Base-by-base conservation (phyloP, 768 basidiomycete genomes). In the Rhizopogon salebrosus region DNA sequence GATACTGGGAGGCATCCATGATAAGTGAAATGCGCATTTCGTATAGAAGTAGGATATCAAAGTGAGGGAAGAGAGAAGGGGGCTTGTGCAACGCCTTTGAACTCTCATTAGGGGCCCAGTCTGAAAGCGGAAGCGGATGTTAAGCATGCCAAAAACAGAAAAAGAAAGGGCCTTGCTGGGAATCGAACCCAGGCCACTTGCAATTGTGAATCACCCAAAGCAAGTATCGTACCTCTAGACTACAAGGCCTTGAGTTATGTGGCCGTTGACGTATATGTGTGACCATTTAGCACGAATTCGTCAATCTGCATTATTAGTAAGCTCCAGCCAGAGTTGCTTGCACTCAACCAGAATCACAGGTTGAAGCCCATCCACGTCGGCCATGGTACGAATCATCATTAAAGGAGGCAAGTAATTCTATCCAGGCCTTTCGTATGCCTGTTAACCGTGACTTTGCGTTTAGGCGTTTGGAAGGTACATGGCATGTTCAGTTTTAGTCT, bases 351-450 rank as follows among this genome's bases (percentile, higher is more conserved):
- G 31, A 16, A 22, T 45, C 13, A 20, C 20, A 11, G 9, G 38
- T 29, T 29, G 11, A 43, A 43, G 29, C 43, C 45, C 20, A 22
- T 46, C 45, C 31, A 23, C 18, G 26, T 23, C 43, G 29, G 23
- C 34, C 35, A 93, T 92, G 90, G 88, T 89, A 62, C 81, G 91
- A 67, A 92, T 91, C 31, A 92, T 93, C 66, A 92, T 92, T 69
- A 93, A 93, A 79, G 90, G 89, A 78, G 90, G 87, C 78, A 55
- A 53, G 83, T 72, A 45, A 9, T 13, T 27, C 42, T 20, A 29
- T 49, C n/a, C 6, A 13, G 1, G 16, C 45, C 4, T 49, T 31
- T 8, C 34, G 51, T 18, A 43, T 26, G 22, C 16, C 16, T 35
- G 46, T 41, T 7, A 41, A 48, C 14, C 11, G 31, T 56, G 24